Evolutionary conservation across 1,284 basidiomycete species (phyloP).

Genomic region (Rhodotorula sp.): DNA sequence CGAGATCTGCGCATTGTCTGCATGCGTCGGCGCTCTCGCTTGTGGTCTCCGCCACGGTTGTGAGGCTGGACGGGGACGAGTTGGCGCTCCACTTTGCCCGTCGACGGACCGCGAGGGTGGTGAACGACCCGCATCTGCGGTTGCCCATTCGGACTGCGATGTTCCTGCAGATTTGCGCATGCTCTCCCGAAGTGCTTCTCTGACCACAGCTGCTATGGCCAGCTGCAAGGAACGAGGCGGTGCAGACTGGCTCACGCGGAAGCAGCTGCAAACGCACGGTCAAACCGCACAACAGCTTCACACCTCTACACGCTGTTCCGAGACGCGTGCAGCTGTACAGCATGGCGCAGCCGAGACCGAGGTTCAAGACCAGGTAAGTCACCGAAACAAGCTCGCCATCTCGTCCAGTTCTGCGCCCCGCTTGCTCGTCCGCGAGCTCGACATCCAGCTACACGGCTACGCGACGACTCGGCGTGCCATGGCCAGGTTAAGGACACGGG

Average conservation of each 20-base stretch:
- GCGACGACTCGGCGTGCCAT: too few species aligned
- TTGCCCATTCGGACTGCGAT: neutral
- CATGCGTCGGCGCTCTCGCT: too few species aligned
- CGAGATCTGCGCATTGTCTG: neutral
- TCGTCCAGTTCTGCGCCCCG: neutral
- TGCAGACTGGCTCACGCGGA: neutral
- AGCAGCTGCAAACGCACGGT: neutral
- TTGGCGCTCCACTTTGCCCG: neutral
- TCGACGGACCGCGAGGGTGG: neutral
- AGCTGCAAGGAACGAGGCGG: neutral
- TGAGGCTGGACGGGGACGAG: neutral
- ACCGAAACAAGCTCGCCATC: neutral
- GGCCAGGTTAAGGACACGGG: too few species aligned
- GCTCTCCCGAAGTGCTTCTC: too few species aligned
- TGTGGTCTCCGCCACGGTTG: too few species aligned
- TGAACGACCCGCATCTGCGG: neutral
- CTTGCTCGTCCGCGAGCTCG: neutral
- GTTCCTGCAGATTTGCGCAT: too few species aligned
- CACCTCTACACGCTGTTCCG: neutral
- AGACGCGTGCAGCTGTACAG: neutral
- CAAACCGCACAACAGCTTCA: too few species aligned
- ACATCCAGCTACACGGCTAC: too few species aligned
- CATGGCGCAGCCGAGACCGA: conserved; percentile 21
- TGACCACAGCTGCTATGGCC: neutral
- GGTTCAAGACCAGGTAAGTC: conserved; percentile 38